Evolutionary conservation across 192 early-diverging fungal genomes (phyloP).

Genomic region (Umbelopsis ramanniana): DNA sequence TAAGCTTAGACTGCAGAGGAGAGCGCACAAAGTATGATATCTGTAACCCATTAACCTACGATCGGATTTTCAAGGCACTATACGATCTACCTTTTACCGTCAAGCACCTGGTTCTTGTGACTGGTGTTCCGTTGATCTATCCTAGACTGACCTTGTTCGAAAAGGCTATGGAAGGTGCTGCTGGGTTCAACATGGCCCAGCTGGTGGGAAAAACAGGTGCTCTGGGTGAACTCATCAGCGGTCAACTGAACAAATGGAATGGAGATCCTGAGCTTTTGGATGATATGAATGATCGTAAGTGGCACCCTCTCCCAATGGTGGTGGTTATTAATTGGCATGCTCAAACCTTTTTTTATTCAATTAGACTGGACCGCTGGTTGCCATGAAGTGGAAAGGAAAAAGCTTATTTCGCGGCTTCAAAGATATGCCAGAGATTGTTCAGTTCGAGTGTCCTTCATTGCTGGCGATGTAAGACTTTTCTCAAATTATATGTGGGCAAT

Average conservation of each 20-base stretch:
- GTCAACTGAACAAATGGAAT: conserved; percentile 51
- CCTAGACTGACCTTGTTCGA: conserved; percentile 75
- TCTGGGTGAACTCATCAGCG: conserved; percentile 45
- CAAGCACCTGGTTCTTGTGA: conserved; percentile 71
- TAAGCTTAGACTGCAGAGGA: conserved; percentile 74
- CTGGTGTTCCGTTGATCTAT: conserved; percentile 78
- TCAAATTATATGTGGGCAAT: neutral
- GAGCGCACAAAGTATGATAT: conserved; percentile 72
- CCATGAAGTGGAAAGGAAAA: conserved; percentile 72
- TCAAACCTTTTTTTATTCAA: no score
- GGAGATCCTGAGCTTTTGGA: conserved; percentile 86
- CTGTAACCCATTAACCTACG: conserved; percentile 61
- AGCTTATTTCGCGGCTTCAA: conserved; percentile 68
- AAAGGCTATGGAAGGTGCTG: conserved; percentile 61
- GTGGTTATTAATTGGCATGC: no score
- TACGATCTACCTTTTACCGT: conserved; percentile 54
- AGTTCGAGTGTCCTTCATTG: conserved; percentile 79
- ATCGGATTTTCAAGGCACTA: conserved; percentile 60
- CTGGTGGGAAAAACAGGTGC: conserved; percentile 61
- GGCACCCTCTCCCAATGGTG: no score
- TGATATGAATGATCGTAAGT: conserved; percentile 80
- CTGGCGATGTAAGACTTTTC: conserved; percentile 74
- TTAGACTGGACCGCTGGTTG: conserved; percentile 63
- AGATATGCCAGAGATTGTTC: conserved; percentile 57
- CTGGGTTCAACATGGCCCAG: conserved; percentile 57